Base-by-base conservation (phyloP, 2,329 filamentous ascomycete genomes). In the Torrubiellomyces zombiae region DNA sequence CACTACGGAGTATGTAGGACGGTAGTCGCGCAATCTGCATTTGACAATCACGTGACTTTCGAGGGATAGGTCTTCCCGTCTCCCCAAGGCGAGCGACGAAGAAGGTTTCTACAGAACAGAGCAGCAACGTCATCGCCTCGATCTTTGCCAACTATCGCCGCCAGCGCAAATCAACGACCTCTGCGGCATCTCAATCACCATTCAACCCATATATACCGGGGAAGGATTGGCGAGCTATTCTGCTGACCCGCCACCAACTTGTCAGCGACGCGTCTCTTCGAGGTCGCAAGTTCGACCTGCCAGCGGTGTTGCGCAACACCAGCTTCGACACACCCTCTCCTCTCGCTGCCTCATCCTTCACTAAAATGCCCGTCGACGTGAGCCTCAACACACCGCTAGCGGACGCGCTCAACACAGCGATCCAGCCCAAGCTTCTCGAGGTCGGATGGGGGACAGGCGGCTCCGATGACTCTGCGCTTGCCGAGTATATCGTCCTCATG, bases 401-500 rank as follows among this genome's bases (percentile, higher is more conserved):
- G 37, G 69, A 83, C 38, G 78, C 82, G 35, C 69, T 98, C 27
- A 82, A 77, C 47, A 61, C 63, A 39, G 75, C 75, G 20, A 83
- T 95, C 34, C 80, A 89, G 53, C 77, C 81, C 16, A 95, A 95
- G 58, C 63, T 98, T 29, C 70, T 82, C 30, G 86, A 98, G 54
- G 75, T 85, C 37, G 86, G 85, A 42, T 95, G 89, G 86, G 83
- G 74, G 33, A 74, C 77, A 16, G 76, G 76, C 38, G 78, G 75
- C 32, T 55, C 56, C 28, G 77, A 81, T 39, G 82, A 86, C 50
- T 75, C 75, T 14, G 80, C 82, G 18, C 68, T 98, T 31, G 76
- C 83, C 31, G 89, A 98, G 56, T 98, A 95, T 56, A 89, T 98
- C 38, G 77, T 95, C 30, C 70, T 95, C 34, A 94, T 95, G 86